Conservation (phyloP, 495 filamentous ascomycete species). For the Podospora appendiculata region DNA sequence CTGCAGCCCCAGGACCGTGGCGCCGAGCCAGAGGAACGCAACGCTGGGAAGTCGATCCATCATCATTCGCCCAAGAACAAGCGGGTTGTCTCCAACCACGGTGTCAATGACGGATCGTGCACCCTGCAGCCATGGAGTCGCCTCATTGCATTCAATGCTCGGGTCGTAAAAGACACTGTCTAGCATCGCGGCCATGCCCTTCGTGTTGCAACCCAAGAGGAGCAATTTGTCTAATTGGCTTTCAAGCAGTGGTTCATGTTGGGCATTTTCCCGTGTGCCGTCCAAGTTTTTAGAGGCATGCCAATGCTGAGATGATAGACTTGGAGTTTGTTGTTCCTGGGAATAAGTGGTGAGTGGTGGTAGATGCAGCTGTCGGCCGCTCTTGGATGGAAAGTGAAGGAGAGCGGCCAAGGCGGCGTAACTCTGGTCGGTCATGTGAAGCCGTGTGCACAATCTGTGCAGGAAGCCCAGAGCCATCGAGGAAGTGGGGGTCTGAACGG, state of each 20-base stretch:
- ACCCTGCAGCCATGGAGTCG: constrained; percentile 13
- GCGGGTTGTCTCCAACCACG: not conserved
- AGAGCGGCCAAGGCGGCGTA: constrained; percentile 9
- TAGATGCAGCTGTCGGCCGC: not conserved
- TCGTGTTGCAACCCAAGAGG: not conserved
- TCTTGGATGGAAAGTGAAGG: constrained; percentile 3
- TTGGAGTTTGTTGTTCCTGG: not conserved
- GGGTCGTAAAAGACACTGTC: constrained; percentile 11
- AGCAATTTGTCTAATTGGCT: not conserved
- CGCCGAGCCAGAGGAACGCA: constrained; percentile 9
- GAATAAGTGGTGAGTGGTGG: not conserved
- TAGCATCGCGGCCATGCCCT: constrained; percentile 1
- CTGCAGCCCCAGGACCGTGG: not conserved
- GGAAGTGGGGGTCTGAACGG: no score
- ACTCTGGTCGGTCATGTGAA: constrained; percentile 2
- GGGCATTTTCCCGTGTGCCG: not conserved
- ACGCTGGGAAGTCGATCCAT: constrained; percentile 10
- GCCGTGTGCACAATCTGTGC: not conserved
- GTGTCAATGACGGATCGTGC: constrained; percentile 4
- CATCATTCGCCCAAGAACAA: constrained; percentile 7
- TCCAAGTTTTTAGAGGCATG: no score
- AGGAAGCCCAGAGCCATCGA: constrained; percentile 1
- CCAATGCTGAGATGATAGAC: not conserved
- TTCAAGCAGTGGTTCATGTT: not conserved
- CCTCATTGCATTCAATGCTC: constrained; percentile 10